Conservation (phyloP, 1,284 basidiomycete species). For the Irpex lacteus region DNA sequence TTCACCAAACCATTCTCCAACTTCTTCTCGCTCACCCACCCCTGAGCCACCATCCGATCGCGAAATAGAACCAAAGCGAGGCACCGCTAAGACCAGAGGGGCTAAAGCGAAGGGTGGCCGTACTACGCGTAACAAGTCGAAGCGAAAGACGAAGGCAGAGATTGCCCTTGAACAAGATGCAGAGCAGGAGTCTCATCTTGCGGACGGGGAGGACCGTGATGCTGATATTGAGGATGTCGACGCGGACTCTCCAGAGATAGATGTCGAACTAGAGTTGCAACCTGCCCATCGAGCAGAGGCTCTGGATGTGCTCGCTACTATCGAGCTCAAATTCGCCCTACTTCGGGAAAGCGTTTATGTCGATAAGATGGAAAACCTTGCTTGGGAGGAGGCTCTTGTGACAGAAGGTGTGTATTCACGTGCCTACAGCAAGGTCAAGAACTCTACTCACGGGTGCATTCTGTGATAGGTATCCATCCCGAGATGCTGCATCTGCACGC, state of each 20-base stretch:
- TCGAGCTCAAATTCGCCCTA: slow-evolving; percentile 77
- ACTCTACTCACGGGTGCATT: slow-evolving; percentile 5
- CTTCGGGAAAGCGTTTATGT: slow-evolving; percentile 73
- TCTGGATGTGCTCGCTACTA: slow-evolving; percentile 70
- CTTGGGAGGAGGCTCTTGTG: slow-evolving; percentile 74
- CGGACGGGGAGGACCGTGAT: slow-evolving; percentile 37
- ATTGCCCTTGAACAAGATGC: slow-evolving; percentile 36
- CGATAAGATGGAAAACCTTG: slow-evolving; percentile 78
- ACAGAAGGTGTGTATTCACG: slow-evolving; percentile 48
- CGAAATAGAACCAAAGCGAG: slow-evolving; percentile 28
- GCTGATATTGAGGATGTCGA: slow-evolving; percentile 31
- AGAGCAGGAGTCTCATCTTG: slow-evolving; percentile 36
- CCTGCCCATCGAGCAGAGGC: slow-evolving; percentile 67
- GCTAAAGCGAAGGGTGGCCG: slow-evolving; percentile 22
- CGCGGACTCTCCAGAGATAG: slow-evolving; percentile 36
- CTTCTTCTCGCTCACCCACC: slow-evolving; percentile 45
- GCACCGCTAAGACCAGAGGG: slow-evolving; percentile 17
- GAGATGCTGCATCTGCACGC: slow-evolving; percentile 78
- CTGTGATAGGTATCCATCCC: slow-evolving; percentile 66
- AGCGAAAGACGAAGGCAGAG: slow-evolving; percentile 26
- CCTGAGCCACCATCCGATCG: slow-evolving; percentile 32
- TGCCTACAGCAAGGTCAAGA: slow-evolving; percentile 9
- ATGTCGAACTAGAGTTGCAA: slow-evolving; percentile 30
- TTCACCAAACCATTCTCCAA: slow-evolving; percentile 37
- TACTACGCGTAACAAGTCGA: slow-evolving; percentile 16